Evolutionary conservation across 495 filamentous ascomycete genomes (phyloP).

Genomic region (Penicillium parvum): DNA sequence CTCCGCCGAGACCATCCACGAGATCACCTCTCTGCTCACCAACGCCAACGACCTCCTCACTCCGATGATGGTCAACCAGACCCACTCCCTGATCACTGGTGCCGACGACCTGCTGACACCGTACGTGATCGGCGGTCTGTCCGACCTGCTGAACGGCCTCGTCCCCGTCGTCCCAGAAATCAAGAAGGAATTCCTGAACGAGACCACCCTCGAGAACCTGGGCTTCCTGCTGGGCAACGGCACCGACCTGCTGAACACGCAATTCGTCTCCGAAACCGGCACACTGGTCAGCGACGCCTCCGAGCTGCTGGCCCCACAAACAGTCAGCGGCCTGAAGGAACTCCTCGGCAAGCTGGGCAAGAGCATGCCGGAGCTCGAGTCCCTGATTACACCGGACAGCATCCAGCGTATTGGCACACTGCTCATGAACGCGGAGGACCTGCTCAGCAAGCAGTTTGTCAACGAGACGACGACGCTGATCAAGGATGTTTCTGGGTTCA

Average conservation of each 20-base stretch:
- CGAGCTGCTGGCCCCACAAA: slow-evolving; percentile 30
- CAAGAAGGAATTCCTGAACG: slow-evolving; percentile 29
- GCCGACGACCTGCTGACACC: slow-evolving; percentile 39
- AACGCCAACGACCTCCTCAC: slow-evolving; percentile 42
- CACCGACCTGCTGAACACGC: slow-evolving; percentile 30
- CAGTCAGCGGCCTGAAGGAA: slow-evolving; percentile 33
- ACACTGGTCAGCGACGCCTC: slow-evolving; percentile 33
- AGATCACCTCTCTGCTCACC: slow-evolving; percentile 31
- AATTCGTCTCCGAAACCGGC: slow-evolving; percentile 29
- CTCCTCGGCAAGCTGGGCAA: slow-evolving; percentile 28
- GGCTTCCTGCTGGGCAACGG: slow-evolving; percentile 36
- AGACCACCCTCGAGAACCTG: slow-evolving; percentile 31
- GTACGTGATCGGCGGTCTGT: slow-evolving; percentile 20
- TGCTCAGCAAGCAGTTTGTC: slow-evolving; percentile 39
- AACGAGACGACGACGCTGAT: slow-evolving; percentile 30
- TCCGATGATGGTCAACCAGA: slow-evolving; percentile 35
- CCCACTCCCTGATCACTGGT: slow-evolving; percentile 32
- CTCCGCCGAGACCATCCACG: slow-evolving; percentile 24
- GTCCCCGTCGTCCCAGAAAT: slow-evolving; percentile 25
- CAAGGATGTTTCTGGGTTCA: slow-evolving; percentile 20
- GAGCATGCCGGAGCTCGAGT: slow-evolving; percentile 24
- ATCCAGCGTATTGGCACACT: slow-evolving; percentile 37
- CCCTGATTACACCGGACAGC: slow-evolving; percentile 30
- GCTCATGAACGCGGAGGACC: slow-evolving; percentile 38
- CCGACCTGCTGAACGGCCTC: slow-evolving; percentile 32